These are phyloP conservation scores for Fusarium mangiferae DNA, from an alignment of 2,329 filamentous ascomycete species.

Conservation along the genomic window DNA sequence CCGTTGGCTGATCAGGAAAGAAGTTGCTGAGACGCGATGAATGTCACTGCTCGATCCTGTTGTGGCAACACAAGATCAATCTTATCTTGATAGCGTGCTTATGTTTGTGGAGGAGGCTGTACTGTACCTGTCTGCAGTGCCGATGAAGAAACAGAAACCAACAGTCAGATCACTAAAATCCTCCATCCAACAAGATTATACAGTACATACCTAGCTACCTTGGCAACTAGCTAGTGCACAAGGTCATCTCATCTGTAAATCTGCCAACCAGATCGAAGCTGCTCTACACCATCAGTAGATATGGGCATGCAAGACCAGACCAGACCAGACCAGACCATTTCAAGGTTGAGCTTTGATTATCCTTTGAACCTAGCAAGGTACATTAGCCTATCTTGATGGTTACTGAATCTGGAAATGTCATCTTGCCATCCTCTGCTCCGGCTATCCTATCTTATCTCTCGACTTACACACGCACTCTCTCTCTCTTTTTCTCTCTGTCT, in stretches of 20 bases:
- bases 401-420: conserved; percentile 1
- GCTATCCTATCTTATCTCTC: conserved; percentile 7
- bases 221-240: not conserved
- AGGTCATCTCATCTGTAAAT: not conserved
- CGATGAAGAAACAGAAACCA: conserved; percentile 1
- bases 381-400: conserved; percentile 25
- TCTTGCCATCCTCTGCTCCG: conserved; percentile 1
- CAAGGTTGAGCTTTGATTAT: conserved; percentile 12
- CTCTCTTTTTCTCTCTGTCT: not conserved
- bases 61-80: conserved; percentile 18
- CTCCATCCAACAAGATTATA: not conserved
- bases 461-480: not conserved
- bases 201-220: not conserved
- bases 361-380: conserved; percentile 12
- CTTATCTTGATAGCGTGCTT: conserved; percentile 24
- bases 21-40: not conserved
- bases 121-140: not conserved
- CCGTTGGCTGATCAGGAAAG: not conserved
- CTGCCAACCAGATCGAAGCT: conserved; percentile 21
- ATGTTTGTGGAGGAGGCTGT: conserved; percentile 22
- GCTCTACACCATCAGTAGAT: conserved; percentile 20
- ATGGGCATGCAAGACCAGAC: not conserved
- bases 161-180: conserved; percentile 14
- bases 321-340: not conserved
- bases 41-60: not conserved